phyloP scores from a whole-genome alignment of 1,139 yeast genomes.

The Candida freyschussii region DNA sequence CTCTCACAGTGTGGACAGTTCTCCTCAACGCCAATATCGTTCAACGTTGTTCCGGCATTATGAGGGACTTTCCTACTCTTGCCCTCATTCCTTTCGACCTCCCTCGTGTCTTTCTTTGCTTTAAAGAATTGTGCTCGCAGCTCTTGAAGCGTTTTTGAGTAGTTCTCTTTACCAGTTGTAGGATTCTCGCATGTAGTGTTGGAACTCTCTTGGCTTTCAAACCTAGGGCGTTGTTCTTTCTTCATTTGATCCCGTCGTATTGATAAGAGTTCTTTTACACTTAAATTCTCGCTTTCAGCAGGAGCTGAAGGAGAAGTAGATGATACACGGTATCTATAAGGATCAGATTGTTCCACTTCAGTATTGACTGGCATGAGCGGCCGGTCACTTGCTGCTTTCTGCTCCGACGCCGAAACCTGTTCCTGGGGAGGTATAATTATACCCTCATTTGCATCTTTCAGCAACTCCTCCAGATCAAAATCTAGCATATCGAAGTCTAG shows the following conservation, averaged over 20 bases:
- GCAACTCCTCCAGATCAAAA: conserved; percentile 9
- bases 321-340: not conserved
- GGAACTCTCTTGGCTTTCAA: conserved; percentile 1
- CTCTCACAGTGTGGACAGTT: conserved; percentile 30
- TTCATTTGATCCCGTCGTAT: conserved; percentile 9
- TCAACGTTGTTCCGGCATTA: conserved; percentile 17
- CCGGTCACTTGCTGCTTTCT: conserved; percentile 8
- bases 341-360: conserved; percentile 7
- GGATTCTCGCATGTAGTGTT: not conserved
- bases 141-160: not conserved
- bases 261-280: conserved; percentile 6
- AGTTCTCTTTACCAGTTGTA: conserved; percentile 1
- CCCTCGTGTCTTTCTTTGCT: not conserved
- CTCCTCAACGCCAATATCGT: conserved; percentile 11
- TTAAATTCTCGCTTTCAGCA: not conserved
- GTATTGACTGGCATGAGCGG: conserved; percentile 6
- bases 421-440: conserved; percentile 3
- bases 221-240: no score
- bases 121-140: no score
- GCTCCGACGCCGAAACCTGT: conserved; percentile 6
- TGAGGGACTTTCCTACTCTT: conserved; percentile 9
- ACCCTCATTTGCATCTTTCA: conserved; percentile 8
- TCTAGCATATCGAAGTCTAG: conserved; percentile 5
- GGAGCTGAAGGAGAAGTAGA: not conserved
- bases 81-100: not conserved